Evolutionary conservation across 345 rosid genomes (phyloP).

Genomic region (Moringa oleifera): DNA sequence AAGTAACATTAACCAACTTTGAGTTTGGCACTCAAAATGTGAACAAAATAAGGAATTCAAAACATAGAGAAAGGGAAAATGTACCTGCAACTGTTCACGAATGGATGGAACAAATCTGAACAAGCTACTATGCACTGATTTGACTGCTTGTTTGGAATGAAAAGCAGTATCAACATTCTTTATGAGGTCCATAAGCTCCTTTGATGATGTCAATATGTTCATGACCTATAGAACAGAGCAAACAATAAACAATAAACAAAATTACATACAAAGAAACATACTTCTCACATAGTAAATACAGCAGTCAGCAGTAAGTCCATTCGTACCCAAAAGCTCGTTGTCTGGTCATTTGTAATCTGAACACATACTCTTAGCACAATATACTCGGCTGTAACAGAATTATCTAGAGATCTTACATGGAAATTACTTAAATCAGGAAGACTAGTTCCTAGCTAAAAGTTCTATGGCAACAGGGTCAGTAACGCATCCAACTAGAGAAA

Average conservation of each 20-base stretch:
- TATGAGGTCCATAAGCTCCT: conserved; percentile 59
- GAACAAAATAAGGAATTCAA: conserved; percentile 1
- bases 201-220: conserved; percentile 60
- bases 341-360: background rate
- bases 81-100: conserved; percentile 75
- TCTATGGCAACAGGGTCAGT: background rate
- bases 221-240: conserved; percentile 46
- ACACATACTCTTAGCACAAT: background rate
- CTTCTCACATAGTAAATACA: background rate
- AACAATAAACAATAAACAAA: background rate
- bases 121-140: conserved; percentile 35
- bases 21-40: background rate
- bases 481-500: background rate
- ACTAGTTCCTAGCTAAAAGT: background rate
- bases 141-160: conserved; percentile 60
- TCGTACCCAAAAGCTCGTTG: background rate
- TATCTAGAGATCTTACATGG: background rate
- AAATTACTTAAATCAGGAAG: background rate
- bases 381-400: background rate
- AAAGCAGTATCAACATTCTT: conserved; percentile 58
- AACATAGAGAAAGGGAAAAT: background rate
- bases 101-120: conserved; percentile 59
- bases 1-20: conserved; percentile 6
- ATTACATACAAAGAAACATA: background rate
- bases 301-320: background rate